phyloP scores from a whole-genome alignment of 2,329 filamentous ascomycete species.

The Xylaria sp. region DNA sequence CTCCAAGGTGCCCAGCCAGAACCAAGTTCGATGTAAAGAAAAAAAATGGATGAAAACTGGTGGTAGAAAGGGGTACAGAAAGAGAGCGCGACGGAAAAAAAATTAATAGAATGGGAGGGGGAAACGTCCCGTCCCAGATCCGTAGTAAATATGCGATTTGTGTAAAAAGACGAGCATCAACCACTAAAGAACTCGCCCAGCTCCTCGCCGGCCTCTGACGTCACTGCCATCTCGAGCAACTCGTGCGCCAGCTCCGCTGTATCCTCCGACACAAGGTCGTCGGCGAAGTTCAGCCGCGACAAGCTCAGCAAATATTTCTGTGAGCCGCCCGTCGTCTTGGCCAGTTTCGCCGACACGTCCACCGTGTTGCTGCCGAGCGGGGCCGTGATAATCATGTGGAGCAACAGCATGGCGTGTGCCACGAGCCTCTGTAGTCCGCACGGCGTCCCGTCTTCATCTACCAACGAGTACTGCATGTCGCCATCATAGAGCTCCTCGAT shows the following conservation, averaged over 20 bases:
- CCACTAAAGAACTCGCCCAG: conserved; percentile 47
- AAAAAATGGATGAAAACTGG: too few species aligned
- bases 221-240: conserved; percentile 79
- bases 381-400: conserved; percentile 60
- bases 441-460: conserved; percentile 27
- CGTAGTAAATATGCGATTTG: background rate
- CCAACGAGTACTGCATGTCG: conserved; percentile 47
- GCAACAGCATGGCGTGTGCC: conserved; percentile 53
- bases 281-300: conserved; percentile 82
- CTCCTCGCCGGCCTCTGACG: conserved; percentile 68
- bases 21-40: too few species aligned
- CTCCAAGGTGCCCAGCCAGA: too few species aligned
- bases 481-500: conserved; percentile 77
- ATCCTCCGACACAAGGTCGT: conserved; percentile 78
- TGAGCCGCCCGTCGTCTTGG: conserved; percentile 70
- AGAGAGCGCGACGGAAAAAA: too few species aligned
- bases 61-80: too few species aligned
- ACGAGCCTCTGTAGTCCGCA: conserved; percentile 53
- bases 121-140: too few species aligned
- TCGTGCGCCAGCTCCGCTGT: conserved; percentile 82
- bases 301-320: conserved; percentile 85
- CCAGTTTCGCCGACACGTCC: conserved; percentile 75
- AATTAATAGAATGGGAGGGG: too few species aligned
- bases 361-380: conserved; percentile 51
- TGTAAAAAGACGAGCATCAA: conserved; percentile 15